Base-by-base conservation (phyloP, 176 grass and related monocot genomes). In the Carex littledalei region DNA sequence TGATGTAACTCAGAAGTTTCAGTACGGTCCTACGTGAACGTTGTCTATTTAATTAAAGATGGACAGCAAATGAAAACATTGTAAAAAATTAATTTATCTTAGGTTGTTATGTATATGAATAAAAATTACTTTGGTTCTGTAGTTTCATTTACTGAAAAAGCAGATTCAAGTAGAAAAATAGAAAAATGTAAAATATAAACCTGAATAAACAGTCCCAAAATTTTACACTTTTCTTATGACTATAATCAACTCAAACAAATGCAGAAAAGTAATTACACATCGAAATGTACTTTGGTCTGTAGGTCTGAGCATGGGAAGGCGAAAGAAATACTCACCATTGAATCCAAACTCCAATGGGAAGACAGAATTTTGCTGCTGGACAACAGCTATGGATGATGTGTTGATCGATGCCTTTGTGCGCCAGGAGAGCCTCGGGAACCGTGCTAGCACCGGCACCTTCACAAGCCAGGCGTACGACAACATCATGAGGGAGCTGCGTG, bases 351-450 rank as follows among this genome's bases (percentile, higher is more conserved):
- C 62, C 11, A 83, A 14, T 17, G 60, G 63, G n/a, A 83, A 65
- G 47, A 26, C 61, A 16, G 80, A 83, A 20, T 2, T 26, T 41
- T 66, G 61, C 45, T 83, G 60, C n/a, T 83, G 80, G 80, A 83
- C 80, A 10, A 66, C 62, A 1, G 32, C n/a, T 3, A 83, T 83
- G 80, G 80, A 83, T 26, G 80, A 65, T 20, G 80, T 12, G 4
- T 24, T 83, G 60, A 83, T 83, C 2, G 80, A 83, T 47, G 60
- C 61, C 8, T 67, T 83, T 49, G 80, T 83, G 18, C 80, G 6
- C 20, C 80, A 83, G 24, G 80, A 83, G 59, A 83, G n/a, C 61
- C 60, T 83, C 11, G 80, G 80, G 2, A 83, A 83, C 80, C 80
- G 80, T 50, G 80, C 45, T 13, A 50, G 37, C 41, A 83, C 60